Percentiles rank a stretch among this genome's conserved stretches.
These are phyloP conservation scores for Hypoxylon rubiginosum DNA, from an alignment of 2,329 filamentous ascomycete species.

Conservation along the genomic window DNA sequence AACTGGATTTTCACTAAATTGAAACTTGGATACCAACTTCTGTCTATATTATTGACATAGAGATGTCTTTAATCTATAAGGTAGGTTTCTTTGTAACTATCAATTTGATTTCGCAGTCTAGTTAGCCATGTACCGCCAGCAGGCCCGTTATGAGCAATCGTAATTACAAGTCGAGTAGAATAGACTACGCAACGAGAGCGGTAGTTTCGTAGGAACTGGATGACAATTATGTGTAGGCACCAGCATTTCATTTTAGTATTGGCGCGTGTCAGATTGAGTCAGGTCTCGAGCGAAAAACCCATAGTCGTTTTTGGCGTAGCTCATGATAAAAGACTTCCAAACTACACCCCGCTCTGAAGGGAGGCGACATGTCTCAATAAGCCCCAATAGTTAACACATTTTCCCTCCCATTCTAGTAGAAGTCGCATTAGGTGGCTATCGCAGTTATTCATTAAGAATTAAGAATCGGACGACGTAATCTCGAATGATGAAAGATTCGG, in stretches of 20 bases:
- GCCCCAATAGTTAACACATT: neutral
- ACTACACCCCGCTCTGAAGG: constrained; percentile 1
- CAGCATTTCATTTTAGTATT: neutral
- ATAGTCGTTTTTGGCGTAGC: neutral
- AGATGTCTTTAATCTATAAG: neutral
- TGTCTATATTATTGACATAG: neutral
- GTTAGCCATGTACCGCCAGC: neutral
- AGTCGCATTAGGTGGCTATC: neutral
- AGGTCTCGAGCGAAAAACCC: constrained; percentile 1
- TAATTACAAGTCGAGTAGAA: neutral
- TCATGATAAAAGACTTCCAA: neutral
- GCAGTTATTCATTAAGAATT: neutral
- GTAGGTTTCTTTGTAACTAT: neutral
- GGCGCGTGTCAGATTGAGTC: constrained; percentile 11
- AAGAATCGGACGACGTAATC: neutral
- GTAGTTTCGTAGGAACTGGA: constrained; percentile 5
- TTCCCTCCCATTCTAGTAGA: neutral
- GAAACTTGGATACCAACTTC: neutral
- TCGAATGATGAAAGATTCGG: neutral
- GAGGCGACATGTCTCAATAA: neutral
- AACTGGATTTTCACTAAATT: neutral
- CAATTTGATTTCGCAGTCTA: neutral
- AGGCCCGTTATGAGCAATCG: neutral
- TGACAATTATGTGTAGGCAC: neutral
- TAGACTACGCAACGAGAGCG: neutral